phyloP scores from a whole-genome alignment of 2,329 filamentous ascomycete species.

The Trichoderma hamatum region DNA sequence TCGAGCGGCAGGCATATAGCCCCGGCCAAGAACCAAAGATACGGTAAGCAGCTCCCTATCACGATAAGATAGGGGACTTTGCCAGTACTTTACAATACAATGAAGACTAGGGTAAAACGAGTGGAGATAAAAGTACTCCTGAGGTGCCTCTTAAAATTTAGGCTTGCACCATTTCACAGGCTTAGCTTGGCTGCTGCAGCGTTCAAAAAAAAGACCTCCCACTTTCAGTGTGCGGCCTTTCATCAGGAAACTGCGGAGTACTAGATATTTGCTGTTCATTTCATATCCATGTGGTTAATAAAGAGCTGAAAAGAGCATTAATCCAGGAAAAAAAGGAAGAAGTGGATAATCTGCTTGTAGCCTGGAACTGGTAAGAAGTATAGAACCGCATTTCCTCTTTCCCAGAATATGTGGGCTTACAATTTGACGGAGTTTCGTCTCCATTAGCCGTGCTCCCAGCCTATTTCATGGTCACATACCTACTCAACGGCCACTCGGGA shows the following conservation, averaged over 20 bases:
- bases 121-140: background rate
- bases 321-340: background rate
- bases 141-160: background rate
- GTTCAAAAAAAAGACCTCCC: background rate
- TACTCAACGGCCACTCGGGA: background rate
- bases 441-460: background rate
- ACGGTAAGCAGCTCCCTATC: conserved; percentile 22
- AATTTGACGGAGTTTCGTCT: background rate
- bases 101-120: background rate
- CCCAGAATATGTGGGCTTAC: background rate
- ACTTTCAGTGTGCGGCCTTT: background rate
- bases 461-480: background rate
- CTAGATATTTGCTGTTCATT: background rate
- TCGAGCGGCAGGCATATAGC: conserved; percentile 1
- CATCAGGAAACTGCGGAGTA: background rate
- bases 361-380: background rate
- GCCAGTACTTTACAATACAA: background rate
- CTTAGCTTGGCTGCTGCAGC: background rate
- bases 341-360: too few relatives aligned
- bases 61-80: conserved; percentile 16
- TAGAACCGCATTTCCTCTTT: background rate
- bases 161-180: background rate
- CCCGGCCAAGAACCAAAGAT: conserved; percentile 19
- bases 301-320: background rate
- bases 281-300: background rate